Base-by-base conservation (phyloP, 208 protist species). In the Crithidia thermophila region DNA sequence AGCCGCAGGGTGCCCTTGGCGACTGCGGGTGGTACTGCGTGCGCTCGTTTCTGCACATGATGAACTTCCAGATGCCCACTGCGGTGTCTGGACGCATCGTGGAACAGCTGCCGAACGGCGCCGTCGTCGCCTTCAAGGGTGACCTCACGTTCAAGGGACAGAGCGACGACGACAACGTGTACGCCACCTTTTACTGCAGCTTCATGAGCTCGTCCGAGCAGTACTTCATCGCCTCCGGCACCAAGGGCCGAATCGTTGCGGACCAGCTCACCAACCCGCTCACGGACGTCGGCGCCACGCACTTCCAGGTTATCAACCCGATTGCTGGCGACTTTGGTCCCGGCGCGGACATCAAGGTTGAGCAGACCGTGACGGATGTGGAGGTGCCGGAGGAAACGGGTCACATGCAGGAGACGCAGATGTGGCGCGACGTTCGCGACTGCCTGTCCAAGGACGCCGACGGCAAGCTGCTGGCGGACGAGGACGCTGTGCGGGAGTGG, bases 11-110 rank as follows among this genome's bases (percentile, higher is more conserved):
- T n/a, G 76, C 74, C 0, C 75, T 91, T 18, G 86, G 83, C 18
- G 86, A 92, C 60, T 21, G 82, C 30, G 81, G 80, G n/a, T 92
- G 83, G 86, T 85, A 88, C 61, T 67, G 52, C 36, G 73, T 85
- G 39, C 75, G 81, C 33, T 75, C 57, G 4, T 72, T 86, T 36
- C 60, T 91, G 50, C 85, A 91, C 37, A 43, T 91, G 23, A 70
- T 91, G 50, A 45, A 77, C 51, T 77, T 82, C 18, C 28, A 40
- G 13, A 78, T 81, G 69, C 79, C 85, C 3, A 67, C 55, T 13
- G 58, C 72, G 3, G 80, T 91, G 18, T 62, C 75, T 0, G 81
- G 82, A 4, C 72, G 82, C 20, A 74, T 93, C 34, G 57, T 79
- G 7, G 70, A 83, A 50, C 49, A 81, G 46, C 78, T 61, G 25